These are phyloP conservation scores for Colletotrichum eleusines DNA, from an alignment of 2,329 filamentous ascomycete species.

Conservation along the genomic window DNA sequence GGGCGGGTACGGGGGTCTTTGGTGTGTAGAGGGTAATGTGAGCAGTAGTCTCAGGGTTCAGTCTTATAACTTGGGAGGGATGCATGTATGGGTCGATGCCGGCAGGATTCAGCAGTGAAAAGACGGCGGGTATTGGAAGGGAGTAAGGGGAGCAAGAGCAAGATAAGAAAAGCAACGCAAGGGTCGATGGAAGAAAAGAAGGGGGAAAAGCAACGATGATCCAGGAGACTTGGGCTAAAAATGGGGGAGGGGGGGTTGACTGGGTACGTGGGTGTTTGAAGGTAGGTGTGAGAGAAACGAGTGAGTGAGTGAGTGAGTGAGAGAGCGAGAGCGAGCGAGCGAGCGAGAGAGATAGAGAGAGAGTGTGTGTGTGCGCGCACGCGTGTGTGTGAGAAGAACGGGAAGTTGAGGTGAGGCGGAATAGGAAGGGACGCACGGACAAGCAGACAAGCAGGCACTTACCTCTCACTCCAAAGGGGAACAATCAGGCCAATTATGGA, in stretches of 20 bases:
- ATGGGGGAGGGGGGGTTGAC: conserved; percentile 19
- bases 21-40: conserved; percentile 35
- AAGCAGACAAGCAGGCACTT: conserved; percentile 20
- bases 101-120: conserved; percentile 20
- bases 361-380: neutral
- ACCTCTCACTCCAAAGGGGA: conserved; percentile 18
- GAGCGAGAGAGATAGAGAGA: neutral
- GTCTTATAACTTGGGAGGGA: conserved; percentile 39
- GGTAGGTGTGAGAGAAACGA: neutral
- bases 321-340: neutral
- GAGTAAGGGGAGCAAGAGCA: conserved; percentile 12
- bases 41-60: conserved; percentile 37
- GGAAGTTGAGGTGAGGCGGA: conserved; percentile 39
- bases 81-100: conserved; percentile 38
- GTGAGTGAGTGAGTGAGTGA: neutral
- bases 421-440: conserved; percentile 7
- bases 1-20: conserved; percentile 32
- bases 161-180: conserved; percentile 17
- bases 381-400: neutral
- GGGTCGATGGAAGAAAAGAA: conserved; percentile 10
- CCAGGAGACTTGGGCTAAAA: conserved; percentile 25
- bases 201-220: conserved; percentile 36
- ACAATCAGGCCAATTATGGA: conserved; percentile 25
- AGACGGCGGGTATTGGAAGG: conserved; percentile 4
- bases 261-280: conserved; percentile 16